Conservation (phyloP, 805 yeast genomes). For the Cyberlindnera euphorbiiphila region DNA sequence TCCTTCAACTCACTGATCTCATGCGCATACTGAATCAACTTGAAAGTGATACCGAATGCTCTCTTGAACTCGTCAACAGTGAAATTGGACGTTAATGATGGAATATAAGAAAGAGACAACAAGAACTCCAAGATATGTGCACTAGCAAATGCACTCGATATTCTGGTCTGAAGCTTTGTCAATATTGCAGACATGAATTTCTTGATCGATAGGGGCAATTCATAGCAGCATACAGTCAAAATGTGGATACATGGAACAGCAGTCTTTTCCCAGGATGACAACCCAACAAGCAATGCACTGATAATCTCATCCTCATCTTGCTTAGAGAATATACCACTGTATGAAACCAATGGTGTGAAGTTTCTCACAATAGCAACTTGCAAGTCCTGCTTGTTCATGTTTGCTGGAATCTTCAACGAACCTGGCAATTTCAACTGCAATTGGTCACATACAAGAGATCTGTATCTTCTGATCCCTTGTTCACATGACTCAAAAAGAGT, state of each 20-base stretch:
- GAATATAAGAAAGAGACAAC: conserved; percentile 59
- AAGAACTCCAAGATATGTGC: conserved; percentile 76
- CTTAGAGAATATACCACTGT: conserved; percentile 49
- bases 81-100: conserved; percentile 64
- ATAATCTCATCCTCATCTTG: conserved; percentile 62
- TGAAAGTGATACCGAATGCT: conserved; percentile 80
- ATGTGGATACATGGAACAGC: conserved; percentile 77
- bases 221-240: conserved; percentile 75
- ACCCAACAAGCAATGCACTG: conserved; percentile 53
- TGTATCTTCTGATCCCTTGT: conserved; percentile 38
- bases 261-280: conserved; percentile 74
- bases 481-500: conserved; percentile 42
- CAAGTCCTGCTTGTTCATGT: conserved; percentile 53
- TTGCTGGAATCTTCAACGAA: conserved; percentile 36
- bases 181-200: conserved; percentile 65
- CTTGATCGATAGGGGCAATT: conserved; percentile 68
- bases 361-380: conserved; percentile 63
- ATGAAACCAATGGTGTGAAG: conserved; percentile 59
- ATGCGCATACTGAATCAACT: conserved; percentile 66
- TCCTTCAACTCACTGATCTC: conserved; percentile 36
- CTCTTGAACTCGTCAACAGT: conserved; percentile 73
- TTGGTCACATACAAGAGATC: conserved; percentile 54
- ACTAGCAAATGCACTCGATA: conserved; percentile 64
- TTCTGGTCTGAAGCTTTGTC: conserved; percentile 68
- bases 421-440: conserved; percentile 47